Conservation (phyloP, 192 early-diverging fungal genomes). For the Powellomyces hirtus region DNA sequence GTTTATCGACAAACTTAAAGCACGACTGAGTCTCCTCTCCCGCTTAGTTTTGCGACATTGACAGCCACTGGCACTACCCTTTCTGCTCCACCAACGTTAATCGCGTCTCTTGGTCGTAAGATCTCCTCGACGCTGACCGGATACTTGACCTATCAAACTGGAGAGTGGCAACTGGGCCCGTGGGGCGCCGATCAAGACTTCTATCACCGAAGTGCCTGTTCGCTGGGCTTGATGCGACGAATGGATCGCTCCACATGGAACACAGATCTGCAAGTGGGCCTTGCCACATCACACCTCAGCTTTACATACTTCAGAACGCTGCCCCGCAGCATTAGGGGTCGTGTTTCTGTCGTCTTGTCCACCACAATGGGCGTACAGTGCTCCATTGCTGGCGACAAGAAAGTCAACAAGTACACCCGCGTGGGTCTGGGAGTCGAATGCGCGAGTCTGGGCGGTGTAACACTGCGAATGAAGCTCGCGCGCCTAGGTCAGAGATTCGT, state of each 20-base stretch:
- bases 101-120: constrained; percentile 60
- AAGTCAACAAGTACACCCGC: constrained; percentile 39
- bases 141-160: constrained; percentile 74
- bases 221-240: constrained; percentile 36
- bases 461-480: constrained; percentile 43
- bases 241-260: constrained; percentile 22
- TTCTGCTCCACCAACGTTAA: constrained; percentile 63
- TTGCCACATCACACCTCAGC: constrained; percentile 30
- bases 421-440: constrained; percentile 47
- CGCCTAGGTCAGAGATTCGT: constrained; percentile 51
- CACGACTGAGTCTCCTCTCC: not conserved
- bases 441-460: constrained; percentile 37
- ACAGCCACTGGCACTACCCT: constrained; percentile 51
- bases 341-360: constrained; percentile 33
- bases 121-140: constrained; percentile 67
- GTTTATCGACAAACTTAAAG: not conserved
- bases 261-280: constrained; percentile 42
- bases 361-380: constrained; percentile 36
- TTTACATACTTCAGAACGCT: constrained; percentile 33
- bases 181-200: constrained; percentile 55
- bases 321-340: constrained; percentile 31
- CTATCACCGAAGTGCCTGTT: constrained; percentile 28
- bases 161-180: constrained; percentile 63
- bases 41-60: constrained; percentile 65
- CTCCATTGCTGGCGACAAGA: constrained; percentile 39